Base-by-base conservation (phyloP, 805 yeast genomes). In the Hemisphaericaspora nanyangensis region DNA sequence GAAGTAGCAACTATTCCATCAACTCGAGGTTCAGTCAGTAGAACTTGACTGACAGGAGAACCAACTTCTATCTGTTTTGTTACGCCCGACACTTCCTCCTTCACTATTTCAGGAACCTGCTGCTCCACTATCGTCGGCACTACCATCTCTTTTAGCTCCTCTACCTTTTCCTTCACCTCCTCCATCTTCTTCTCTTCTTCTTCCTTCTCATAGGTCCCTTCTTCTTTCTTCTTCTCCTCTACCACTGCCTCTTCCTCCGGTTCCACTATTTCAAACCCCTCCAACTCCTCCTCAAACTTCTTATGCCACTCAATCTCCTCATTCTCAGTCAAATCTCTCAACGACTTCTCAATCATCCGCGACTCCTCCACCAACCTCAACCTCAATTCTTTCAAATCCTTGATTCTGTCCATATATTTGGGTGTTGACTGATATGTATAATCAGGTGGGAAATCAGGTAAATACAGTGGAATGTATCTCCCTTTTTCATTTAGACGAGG, bases 381-480 rank as follows among this genome's bases (percentile, higher is more conserved):
- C 45, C 91, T 71, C 39, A 91, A 71, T 41, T 75, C 67, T 46
- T 82, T 77, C 44, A 90, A 86, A 52, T 87, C 91, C 1, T 80
- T 75, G 12, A 80, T 61, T 16, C 81, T 69, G 17, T 77, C 67
- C 40, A 80, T 72, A 55, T 68, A 89, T 46, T 73, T 72, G 0
- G 95, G 84, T 0, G 96, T 85, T 40, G 80, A 76, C 58, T 78
- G 80, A 56, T 84, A 91, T 0, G 98, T 91, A 60, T 90, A 95
- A 52, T 88, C 95, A 0, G 98, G 96, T 1, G 99, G 99, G 20
- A 91, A 70, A 10, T 79, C 79, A 0, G 99, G 99, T 49, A 91
- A 64, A 81, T 89, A 89, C 5, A 64, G 54, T 0, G 95, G 95
- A 6, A 86, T 72, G 43, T 77, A 77, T 5, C 57, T 54, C 1